Conservation (phyloP, 2,329 filamentous ascomycete species). For the Grosmannia serpens region DNA sequence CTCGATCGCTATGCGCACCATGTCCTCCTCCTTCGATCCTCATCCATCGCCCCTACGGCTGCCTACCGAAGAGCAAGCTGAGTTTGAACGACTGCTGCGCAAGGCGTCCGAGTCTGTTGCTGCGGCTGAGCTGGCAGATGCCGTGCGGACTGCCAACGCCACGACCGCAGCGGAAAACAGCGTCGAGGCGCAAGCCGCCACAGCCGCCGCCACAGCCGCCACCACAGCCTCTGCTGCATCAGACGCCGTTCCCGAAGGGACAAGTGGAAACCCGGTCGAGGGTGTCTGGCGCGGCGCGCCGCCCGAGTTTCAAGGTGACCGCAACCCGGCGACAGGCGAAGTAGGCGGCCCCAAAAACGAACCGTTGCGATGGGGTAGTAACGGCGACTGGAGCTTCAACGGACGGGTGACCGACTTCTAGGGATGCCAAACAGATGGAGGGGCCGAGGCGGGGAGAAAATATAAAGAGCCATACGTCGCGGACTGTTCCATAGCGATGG, state of each 20-base stretch:
- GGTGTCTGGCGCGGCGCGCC: constrained; percentile 65
- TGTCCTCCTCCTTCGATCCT: constrained; percentile 32
- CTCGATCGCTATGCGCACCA: neutral
- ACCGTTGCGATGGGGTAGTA: constrained; percentile 72
- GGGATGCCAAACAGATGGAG: neutral
- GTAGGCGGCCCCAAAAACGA: constrained; percentile 96
- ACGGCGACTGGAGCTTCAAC: constrained; percentile 83
- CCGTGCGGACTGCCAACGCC: constrained; percentile 2
- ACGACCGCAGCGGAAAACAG: constrained; percentile 28
- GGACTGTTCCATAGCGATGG: neutral
- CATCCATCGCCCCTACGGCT: constrained; percentile 73
- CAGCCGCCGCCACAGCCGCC: neutral
- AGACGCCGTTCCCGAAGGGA: constrained; percentile 5
- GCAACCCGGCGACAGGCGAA: constrained; percentile 89
- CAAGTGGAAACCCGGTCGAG: constrained; percentile 19
- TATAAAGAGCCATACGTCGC: neutral
- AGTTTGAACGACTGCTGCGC: constrained; percentile 78
- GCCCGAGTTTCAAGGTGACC: constrained; percentile 87
- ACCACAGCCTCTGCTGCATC: neutral
- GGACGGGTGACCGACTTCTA: constrained; percentile 84
- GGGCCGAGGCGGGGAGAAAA: neutral
- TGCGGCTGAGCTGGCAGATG: constrained; percentile 10
- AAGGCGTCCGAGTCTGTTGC: constrained; percentile 32
- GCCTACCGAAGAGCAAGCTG: constrained; percentile 76
- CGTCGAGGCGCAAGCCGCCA: constrained; percentile 35